These are phyloP conservation scores for Acidomyces sp. DNA, from an alignment of 495 filamentous ascomycete genomes.

Conservation along the genomic window DNA sequence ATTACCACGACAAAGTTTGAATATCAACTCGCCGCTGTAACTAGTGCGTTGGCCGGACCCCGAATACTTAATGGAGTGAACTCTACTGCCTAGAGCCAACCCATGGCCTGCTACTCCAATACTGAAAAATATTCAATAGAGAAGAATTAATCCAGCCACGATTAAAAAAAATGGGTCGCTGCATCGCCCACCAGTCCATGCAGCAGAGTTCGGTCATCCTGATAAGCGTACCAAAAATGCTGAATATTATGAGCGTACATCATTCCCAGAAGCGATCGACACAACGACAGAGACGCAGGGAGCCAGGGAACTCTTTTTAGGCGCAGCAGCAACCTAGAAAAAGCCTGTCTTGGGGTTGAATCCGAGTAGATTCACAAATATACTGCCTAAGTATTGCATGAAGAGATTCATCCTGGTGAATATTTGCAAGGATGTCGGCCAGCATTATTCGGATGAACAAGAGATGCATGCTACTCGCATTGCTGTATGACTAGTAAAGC, in stretches of 20 bases:
- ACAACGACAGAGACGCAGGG: background rate
- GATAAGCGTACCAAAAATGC: background rate
- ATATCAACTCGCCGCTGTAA: background rate
- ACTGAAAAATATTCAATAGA: background rate
- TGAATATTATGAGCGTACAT: background rate
- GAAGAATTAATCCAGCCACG: background rate
- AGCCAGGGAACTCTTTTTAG: background rate
- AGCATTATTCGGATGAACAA: no score
- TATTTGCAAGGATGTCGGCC: no score
- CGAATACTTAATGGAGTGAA: background rate
- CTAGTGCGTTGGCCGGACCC: background rate
- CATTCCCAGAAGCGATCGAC: background rate
- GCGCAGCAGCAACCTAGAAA: background rate
- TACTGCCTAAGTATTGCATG: background rate
- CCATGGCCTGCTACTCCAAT: background rate
- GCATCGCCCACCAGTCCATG: background rate
- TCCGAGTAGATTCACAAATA: background rate
- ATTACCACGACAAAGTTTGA: background rate
- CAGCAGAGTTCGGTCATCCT: background rate
- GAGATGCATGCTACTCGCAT: no score
- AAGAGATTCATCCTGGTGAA: constrained; percentile 38
- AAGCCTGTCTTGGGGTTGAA: background rate
- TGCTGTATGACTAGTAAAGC: constrained; percentile 66
- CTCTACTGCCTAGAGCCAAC: background rate
- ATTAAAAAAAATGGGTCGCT: background rate